Evolutionary conservation across 768 basidiomycete species (phyloP).

Genomic region (Tulasnella sp.): DNA sequence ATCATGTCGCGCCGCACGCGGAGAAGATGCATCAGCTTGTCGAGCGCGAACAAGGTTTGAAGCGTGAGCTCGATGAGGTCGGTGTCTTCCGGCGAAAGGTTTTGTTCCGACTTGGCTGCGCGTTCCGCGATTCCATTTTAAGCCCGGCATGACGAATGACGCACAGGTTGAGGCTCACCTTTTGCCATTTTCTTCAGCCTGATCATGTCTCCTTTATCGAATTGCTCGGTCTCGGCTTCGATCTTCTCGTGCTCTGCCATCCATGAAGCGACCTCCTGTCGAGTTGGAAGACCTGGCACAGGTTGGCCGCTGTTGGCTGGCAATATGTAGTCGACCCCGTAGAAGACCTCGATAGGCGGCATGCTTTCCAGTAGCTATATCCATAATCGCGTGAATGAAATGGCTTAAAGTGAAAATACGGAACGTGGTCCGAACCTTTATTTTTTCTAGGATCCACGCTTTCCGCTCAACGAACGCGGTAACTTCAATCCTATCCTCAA

Average conservation of each 20-base stretch:
- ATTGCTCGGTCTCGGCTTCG: slow-evolving; percentile 79
- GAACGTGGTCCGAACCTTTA: slow-evolving; percentile 38
- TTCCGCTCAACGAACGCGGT: slow-evolving; percentile 36
- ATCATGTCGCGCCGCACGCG: slow-evolving; percentile 68
- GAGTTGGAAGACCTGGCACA: slow-evolving; percentile 55
- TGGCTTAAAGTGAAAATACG: slow-evolving; percentile 9
- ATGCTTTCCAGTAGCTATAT: slow-evolving; percentile 63
- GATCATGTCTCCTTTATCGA: slow-evolving; percentile 75
- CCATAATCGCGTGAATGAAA: slow-evolving; percentile 12
- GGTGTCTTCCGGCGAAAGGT: slow-evolving; percentile 76
- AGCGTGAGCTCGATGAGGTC: slow-evolving; percentile 86
- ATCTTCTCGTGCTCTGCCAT: slow-evolving; percentile 69
- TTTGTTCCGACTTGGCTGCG: slow-evolving; percentile 64
- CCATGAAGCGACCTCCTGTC: slow-evolving; percentile 58
- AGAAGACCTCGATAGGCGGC: slow-evolving; percentile 69
- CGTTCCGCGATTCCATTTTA: slow-evolving; percentile 24
- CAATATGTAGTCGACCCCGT: slow-evolving; percentile 52
- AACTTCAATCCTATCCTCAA: slow-evolving; percentile 15
- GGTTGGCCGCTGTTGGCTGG: slow-evolving; percentile 32
- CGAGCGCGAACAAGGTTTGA: slow-evolving; percentile 73
- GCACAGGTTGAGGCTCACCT: slow-evolving; percentile 37
- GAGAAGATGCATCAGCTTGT: slow-evolving; percentile 76
- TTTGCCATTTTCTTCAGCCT: slow-evolving; percentile 79
- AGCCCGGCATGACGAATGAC: slow-evolving; percentile 9
- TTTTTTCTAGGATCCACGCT: slow-evolving; percentile 84